Evolutionary conservation across 768 basidiomycete species (phyloP), one percentile per base, ranked within the genome.

Genomic region (Agaricus bisporus): DNA sequence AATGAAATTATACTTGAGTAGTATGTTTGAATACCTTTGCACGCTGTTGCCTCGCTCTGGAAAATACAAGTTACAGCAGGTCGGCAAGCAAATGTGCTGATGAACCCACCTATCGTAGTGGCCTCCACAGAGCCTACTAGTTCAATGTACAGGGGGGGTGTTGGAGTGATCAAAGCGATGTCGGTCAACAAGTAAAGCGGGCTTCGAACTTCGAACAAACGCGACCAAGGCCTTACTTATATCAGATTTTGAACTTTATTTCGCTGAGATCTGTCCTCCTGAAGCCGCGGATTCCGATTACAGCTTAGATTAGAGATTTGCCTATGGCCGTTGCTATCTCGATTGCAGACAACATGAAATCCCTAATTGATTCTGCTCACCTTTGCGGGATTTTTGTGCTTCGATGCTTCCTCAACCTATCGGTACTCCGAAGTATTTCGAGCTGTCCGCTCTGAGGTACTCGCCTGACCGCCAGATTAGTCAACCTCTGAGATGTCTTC

Each of bases 391-490:
- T 68, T 69, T 66, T 65, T 59, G 64, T 68, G 56, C 60, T 20
- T 53, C 57, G 58, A 59, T 58, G 55, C 64, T 67, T 63, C 63
- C 58, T 65, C 61, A 62, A 49, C 71, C 70, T 72, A 71, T 75
- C 74, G 68, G 70, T 69, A 51, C 59, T 61, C 62, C 66, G 65
- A 63, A 57, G 61, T 69, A 70, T 71, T 67, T 67, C 64, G 63
- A 51, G 68, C 62, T 64, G 59, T 69, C 74, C 78, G 74, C 68
- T 68, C 79, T 76, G 75, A 76, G 60, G 61, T 64, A 60, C 63
- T 54, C 65, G 58, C 65, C 68, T 58, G 60, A 58, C 55, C 58
- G 64, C 71, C 81, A 78, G 78, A 80, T 80, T 80, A 74, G 76
- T 61, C 58, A 51, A 56, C 59, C 61, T 56, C 56, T 43, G 46